A percentile compares a stretch with the other conserved stretches of the same genome.
Evolutionary conservation across 2,329 filamentous ascomycete genomes (phyloP).

Genomic region (Dothistroma pini): DNA sequence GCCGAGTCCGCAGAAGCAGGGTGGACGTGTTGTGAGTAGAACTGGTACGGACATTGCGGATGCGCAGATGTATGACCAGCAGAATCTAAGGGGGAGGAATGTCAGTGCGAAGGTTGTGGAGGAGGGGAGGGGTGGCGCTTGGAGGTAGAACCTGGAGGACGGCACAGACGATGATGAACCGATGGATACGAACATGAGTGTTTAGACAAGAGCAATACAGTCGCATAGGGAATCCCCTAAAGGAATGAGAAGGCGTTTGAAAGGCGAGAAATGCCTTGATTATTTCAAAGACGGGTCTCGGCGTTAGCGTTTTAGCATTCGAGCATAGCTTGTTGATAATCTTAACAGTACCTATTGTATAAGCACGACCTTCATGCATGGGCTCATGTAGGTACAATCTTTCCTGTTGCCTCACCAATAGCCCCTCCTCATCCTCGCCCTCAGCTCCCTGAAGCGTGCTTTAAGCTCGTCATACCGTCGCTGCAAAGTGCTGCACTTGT

Average conservation of each 20-base stretch:
- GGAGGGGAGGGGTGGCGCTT: conserved; percentile 55
- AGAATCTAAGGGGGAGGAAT: conserved; percentile 47
- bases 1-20: conserved; percentile 23
- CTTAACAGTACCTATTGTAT: neutral
- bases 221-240: neutral
- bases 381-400: neutral
- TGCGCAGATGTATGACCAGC: conserved; percentile 26
- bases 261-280: conserved; percentile 1
- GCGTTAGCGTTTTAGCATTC: neutral
- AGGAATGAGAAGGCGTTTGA: neutral
- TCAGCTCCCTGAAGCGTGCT: conserved; percentile 6
- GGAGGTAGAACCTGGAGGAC: neutral
- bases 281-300: neutral
- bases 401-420: neutral
- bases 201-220: neutral
- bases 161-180: neutral
- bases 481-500: neutral
- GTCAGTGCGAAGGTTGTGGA: conserved; percentile 72
- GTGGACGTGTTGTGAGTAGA: conserved; percentile 43
- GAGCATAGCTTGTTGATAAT: neutral
- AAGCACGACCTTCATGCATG: neutral
- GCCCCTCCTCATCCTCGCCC: conserved; percentile 2
- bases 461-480: conserved; percentile 10
- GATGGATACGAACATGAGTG: neutral
- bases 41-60: conserved; percentile 47